Percentiles rank a stretch among this genome's conserved stretches.
phyloP scores from a whole-genome alignment of 1,139 yeast species.

The Kodamaea sp. region DNA sequence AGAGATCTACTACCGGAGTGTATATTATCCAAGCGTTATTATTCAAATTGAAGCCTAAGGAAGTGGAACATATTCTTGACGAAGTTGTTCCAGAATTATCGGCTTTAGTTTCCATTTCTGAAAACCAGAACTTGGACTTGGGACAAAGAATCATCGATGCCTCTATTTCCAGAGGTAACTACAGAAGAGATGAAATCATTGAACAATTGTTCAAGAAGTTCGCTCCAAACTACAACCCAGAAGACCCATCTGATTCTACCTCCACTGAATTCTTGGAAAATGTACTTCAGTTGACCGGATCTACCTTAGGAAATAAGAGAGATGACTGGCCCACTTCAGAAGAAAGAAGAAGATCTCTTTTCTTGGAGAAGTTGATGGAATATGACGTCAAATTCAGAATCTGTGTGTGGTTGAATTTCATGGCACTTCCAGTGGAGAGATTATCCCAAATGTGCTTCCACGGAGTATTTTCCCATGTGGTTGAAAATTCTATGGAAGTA shows the following conservation, averaged over 20 bases:
- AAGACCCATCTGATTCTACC: conserved; percentile 39
- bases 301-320: conserved; percentile 77
- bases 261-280: conserved; percentile 61
- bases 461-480: conserved; percentile 86
- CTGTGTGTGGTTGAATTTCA: conserved; percentile 59
- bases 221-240: conserved; percentile 47
- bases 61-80: conserved; percentile 65
- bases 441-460: conserved; percentile 76
- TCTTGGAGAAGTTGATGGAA: conserved; percentile 68
- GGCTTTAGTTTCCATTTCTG: conserved; percentile 52
- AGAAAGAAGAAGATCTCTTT: conserved; percentile 77
- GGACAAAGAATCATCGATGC: conserved; percentile 71
- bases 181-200: conserved; percentile 66
- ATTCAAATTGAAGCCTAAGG: conserved; percentile 59
- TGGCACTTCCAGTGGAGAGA: conserved; percentile 59
- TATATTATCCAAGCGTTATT: conserved; percentile 75
- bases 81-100: conserved; percentile 68
- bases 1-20: conserved; percentile 79
- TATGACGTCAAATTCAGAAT: conserved; percentile 63
- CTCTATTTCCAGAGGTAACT: conserved; percentile 58
- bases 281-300: conserved; percentile 59
- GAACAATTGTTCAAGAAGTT: conserved; percentile 60
- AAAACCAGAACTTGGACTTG: conserved; percentile 64
- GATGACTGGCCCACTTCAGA: conserved; percentile 94
- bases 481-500: conserved; percentile 57